phyloP scores from a whole-genome alignment of 2,329 filamentous ascomycete species.

The Lachnellula cervina region DNA sequence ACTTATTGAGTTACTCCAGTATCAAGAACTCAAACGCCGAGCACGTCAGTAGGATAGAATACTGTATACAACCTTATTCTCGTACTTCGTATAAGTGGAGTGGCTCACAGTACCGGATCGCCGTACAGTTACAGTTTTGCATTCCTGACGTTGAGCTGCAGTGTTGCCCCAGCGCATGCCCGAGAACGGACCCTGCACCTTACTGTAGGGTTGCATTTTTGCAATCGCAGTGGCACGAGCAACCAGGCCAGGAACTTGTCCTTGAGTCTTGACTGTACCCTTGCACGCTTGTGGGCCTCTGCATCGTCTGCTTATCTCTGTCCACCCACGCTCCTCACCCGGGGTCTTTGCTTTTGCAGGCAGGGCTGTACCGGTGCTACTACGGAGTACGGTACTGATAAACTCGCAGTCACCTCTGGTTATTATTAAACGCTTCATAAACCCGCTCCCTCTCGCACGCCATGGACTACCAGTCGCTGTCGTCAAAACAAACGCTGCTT shows the following conservation, averaged over 20 bases:
- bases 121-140: neutral
- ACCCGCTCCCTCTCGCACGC: slow-evolving; percentile 1
- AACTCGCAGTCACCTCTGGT: slow-evolving; percentile 6
- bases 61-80: too few relatives aligned
- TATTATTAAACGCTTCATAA: slow-evolving; percentile 8
- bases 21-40: too few relatives aligned
- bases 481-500: neutral
- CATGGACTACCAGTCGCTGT: slow-evolving; percentile 8
- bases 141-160: neutral
- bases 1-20: too few relatives aligned
- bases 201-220: neutral
- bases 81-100: too few relatives aligned
- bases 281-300: neutral
- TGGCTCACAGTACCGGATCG: neutral
- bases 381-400: slow-evolving; percentile 2
- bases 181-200: neutral
- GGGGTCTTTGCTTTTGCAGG: slow-evolving; percentile 7
- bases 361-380: slow-evolving; percentile 1
- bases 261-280: neutral
- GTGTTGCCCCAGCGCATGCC: neutral
- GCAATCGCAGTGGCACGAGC: neutral
- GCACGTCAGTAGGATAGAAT: too few relatives aligned
- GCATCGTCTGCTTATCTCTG: slow-evolving; percentile 4
- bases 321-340: neutral
- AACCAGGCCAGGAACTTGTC: neutral